Percentiles rank a stretch among this genome's conserved stretches.
Conservation (phyloP, 2,329 filamentous ascomycete species). For the Fusarium sp. region DNA sequence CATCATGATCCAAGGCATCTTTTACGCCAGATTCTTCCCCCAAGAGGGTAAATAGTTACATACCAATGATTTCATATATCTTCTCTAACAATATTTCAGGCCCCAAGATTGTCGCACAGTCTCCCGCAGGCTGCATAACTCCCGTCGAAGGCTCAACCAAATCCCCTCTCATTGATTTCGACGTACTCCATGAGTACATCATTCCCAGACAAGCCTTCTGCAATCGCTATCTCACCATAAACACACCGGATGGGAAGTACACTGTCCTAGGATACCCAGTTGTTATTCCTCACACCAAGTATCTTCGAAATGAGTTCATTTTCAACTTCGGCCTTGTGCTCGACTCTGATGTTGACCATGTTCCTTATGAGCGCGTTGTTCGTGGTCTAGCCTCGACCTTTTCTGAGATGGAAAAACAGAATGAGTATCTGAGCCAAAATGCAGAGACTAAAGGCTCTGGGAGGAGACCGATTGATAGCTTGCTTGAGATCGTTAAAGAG, state of each 20-base stretch:
- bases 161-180: slow-evolving; percentile 80
- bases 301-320: slow-evolving; percentile 94
- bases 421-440: slow-evolving; percentile 77
- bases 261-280: slow-evolving; percentile 88
- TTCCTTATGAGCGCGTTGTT: slow-evolving; percentile 84
- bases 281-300: slow-evolving; percentile 82
- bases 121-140: slow-evolving; percentile 69
- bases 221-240: slow-evolving; percentile 85
- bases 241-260: slow-evolving; percentile 73
- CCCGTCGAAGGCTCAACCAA: slow-evolving; percentile 47
- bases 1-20: slow-evolving; percentile 73
- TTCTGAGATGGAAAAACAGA: slow-evolving; percentile 90
- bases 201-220: slow-evolving; percentile 96
- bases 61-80: neutral
- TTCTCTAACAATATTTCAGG: slow-evolving; percentile 48
- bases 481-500: slow-evolving; percentile 82
- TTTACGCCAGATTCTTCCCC: slow-evolving; percentile 74
- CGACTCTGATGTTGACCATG: slow-evolving; percentile 71
- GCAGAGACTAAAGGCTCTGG: slow-evolving; percentile 54
- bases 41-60: slow-evolving; percentile 60
- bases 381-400: slow-evolving; percentile 85
- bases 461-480: slow-evolving; percentile 78
- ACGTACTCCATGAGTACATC: slow-evolving; percentile 87
- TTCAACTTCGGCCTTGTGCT: slow-evolving; percentile 96
- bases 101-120: slow-evolving; percentile 69